Percentiles rank a stretch among this genome's conserved stretches.
These are phyloP conservation scores for Cladosporium cucumerinum DNA, from an alignment of 2,329 filamentous ascomycete genomes.

Conservation along the genomic window DNA sequence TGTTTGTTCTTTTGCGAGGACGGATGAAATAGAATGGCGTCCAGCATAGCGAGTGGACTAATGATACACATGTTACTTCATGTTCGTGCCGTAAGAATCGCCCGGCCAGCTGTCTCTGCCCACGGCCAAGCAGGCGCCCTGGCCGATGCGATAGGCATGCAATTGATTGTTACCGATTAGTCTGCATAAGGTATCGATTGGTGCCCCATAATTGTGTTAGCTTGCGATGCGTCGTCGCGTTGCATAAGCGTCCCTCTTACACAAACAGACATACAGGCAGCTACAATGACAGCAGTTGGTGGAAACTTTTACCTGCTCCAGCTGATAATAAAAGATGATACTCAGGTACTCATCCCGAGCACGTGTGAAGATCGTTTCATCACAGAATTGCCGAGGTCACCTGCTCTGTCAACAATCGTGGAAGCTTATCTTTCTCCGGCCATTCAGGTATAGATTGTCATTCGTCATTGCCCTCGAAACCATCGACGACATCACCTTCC, in stretches of 20 bases:
- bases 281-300: background rate
- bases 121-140: background rate
- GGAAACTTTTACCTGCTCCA: background rate
- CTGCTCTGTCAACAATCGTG: background rate
- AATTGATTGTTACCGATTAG: background rate
- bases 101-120: background rate
- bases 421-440: background rate
- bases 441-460: slow-evolving; percentile 9
- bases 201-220: background rate
- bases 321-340: background rate
- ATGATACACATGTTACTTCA: background rate
- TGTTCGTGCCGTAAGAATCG: background rate
- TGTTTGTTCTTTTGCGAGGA: background rate
- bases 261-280: background rate
- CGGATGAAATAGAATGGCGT: background rate
- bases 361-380: background rate
- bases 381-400: slow-evolving; percentile 5
- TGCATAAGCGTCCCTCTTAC: background rate
- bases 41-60: background rate
- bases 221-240: background rate
- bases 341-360: background rate
- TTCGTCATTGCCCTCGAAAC: background rate
- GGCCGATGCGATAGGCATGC: background rate
- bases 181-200: background rate
- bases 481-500: background rate